Base-by-base conservation (phyloP, 768 basidiomycete species). In the Brasilioporus rufonigricans region DNA sequence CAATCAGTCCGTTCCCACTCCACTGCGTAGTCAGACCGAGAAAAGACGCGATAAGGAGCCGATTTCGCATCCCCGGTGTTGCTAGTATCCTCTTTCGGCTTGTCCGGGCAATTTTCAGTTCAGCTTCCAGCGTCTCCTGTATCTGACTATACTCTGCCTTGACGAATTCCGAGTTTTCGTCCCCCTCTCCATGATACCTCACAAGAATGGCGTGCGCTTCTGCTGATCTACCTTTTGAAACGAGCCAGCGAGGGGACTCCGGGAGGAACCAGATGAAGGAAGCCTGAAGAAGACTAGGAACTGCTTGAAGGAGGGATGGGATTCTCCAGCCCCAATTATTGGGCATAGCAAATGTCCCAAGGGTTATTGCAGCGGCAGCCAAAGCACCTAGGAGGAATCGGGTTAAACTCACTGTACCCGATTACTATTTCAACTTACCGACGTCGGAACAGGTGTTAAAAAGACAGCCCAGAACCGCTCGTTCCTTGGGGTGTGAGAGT, bases 271-370 rank as follows among this genome's bases (percentile, higher is more conserved):
- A 76, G 52, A 85, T 73, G 67, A 86, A 81, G n/a, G 58, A 53
- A 31, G 85, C 65, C 57, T 86, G 85, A 21, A 85, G 64, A 7
- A 74, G 27, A 56, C 77, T 79, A 2, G 85, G 85, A 0, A 76
- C 61, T 24, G 78, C 60, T 64, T 87, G 86, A 14, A 86, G 74
- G 18, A 83, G 81, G 0, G 55, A 55, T 0, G 84, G 85, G 24
- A 86, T 83, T 21, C 85, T 76, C 85, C 86, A 87, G 7, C 78
- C 82, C 83, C 83, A 84, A 61, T 82, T 76, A 50, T 61, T 78
- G 0, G 59, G 44, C 74, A 87, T 83, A 9, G 71, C 61, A 75
- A 86, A 88, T 0, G 86, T 87, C 5, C 83, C 82, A 26, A 86
- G 77, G 0, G 85, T 87, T 26, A 57, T 48, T 2, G 78, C 80